Conservation (phyloP, 2,329 filamentous ascomycete genomes). For the Teratosphaeria zuluensis region DNA sequence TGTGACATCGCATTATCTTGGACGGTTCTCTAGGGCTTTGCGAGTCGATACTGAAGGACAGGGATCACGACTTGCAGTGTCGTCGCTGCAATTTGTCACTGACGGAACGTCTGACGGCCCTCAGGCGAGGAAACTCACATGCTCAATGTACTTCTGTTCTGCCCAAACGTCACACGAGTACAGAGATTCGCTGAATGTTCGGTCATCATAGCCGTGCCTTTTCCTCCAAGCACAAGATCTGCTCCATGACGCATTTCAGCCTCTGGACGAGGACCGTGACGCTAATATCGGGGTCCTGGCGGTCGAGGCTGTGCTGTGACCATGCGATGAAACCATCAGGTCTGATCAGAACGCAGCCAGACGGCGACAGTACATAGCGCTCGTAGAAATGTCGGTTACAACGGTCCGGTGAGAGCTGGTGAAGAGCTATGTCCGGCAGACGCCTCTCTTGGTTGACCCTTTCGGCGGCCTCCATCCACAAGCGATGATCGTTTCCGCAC, state of each 20-base stretch:
- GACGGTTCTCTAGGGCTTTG: not conserved
- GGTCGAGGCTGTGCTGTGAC: not conserved
- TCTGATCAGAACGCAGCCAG: not conserved
- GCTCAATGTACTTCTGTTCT: not conserved
- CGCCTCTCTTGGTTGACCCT: not conserved
- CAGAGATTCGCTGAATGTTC: not conserved
- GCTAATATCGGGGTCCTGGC: not conserved
- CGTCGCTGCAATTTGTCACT: not conserved
- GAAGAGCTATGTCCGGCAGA: not conserved
- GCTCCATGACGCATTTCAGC: not conserved
- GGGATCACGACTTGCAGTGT: not conserved
- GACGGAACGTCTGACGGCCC: not conserved
- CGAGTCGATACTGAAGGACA: not conserved
- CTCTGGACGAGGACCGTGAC: not conserved
- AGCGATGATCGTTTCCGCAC: conserved; percentile 1
- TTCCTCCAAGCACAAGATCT: not conserved
- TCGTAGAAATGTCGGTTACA: not conserved
- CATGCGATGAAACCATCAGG: not conserved
- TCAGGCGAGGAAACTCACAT: not conserved
- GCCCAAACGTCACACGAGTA: not conserved
- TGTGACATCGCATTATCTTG: not conserved
- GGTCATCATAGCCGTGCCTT: not conserved
- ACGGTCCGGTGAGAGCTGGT: not conserved
- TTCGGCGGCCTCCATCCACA: conserved; percentile 2
- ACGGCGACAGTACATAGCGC: not conserved